These are phyloP conservation scores for Aspergillus sp. DNA, from an alignment of 2,329 filamentous ascomycete genomes.

Conservation along the genomic window DNA sequence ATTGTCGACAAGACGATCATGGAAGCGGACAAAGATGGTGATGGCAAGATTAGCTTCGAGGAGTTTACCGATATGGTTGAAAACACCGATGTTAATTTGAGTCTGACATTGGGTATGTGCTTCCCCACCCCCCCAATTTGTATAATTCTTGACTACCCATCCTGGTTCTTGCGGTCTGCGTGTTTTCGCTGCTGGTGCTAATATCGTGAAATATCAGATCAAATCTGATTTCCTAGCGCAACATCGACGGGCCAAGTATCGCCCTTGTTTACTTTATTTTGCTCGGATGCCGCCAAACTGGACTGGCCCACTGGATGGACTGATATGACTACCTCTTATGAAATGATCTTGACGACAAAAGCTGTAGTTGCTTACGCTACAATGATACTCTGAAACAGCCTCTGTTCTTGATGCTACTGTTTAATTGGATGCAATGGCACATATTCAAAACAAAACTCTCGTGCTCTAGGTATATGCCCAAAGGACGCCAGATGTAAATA, in stretches of 20 bases:
- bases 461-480: too few species aligned
- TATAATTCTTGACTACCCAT: background rate
- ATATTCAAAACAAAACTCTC: background rate
- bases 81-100: conserved; percentile 74
- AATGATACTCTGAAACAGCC: background rate
- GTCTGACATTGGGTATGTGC: conserved; percentile 64
- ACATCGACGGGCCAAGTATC: background rate
- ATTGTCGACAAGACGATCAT: conserved; percentile 99
- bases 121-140: background rate
- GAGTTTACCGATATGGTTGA: conserved; percentile 99
- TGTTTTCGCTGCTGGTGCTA: background rate
- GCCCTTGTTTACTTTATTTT: background rate
- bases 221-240: background rate
- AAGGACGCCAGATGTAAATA: too few species aligned
- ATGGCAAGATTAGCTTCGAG: conserved; percentile 98
- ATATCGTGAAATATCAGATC: background rate
- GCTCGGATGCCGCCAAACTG: background rate
- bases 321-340: background rate
- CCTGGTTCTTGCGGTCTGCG: background rate
- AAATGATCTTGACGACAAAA: conserved; percentile 4
- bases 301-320: background rate
- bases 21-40: conserved; percentile 94
- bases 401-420: background rate
- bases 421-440: background rate
- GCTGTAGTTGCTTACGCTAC: background rate